Evolutionary conservation across 495 filamentous ascomycete species (phyloP), one percentile per base, ranked within the genome.

Genomic region (Annulohypoxylon moriforme): DNA sequence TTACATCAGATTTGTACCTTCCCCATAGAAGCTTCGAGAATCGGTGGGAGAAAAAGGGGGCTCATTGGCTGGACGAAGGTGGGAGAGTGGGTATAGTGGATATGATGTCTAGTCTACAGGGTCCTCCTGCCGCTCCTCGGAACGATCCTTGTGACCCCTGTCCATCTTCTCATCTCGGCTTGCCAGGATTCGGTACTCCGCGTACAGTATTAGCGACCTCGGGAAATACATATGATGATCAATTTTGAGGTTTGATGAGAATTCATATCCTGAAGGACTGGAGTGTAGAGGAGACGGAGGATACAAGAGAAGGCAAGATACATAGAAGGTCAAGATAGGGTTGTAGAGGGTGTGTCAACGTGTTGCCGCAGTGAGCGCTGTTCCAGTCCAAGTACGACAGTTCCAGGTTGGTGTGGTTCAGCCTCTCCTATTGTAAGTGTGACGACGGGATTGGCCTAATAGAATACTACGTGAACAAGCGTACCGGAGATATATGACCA

Each of bases 11-110:
- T 59, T 29, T 64, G 60, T 64, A 57, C 49, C 55, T 57, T 56
- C 72, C 59, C 80, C 81, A 83, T 80, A 80, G 81, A 83, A 83
- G 70, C 46, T 83, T 83, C 81, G 78, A 80, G 81, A 83, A 83
- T 75, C 64, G 68, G 61, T 59, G 31, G 59, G 64, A 46, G 27
- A 58, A 53, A 69, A 69, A 59, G 68, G 57, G 24, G 36, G 38
- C 38, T 59, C 57, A 71, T 71, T 71, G 66, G 73, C 60, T 67
- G 71, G 56, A 18, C 38, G 58, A 58, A 53, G 64, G 29, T 36
- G 46, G 52, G 52, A 49, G 59, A 53, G 64, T 49, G 55, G 64
- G 64, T 55, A 18, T 8, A 20, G 40, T 44, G 40, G 40, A 18
- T 44, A 44, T 57, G 5, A 55, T 66, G 64, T 59, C 64, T 75